Base-by-base conservation (phyloP, 2,329 filamentous ascomycete species). In the Zymoseptoria brevis region DNA sequence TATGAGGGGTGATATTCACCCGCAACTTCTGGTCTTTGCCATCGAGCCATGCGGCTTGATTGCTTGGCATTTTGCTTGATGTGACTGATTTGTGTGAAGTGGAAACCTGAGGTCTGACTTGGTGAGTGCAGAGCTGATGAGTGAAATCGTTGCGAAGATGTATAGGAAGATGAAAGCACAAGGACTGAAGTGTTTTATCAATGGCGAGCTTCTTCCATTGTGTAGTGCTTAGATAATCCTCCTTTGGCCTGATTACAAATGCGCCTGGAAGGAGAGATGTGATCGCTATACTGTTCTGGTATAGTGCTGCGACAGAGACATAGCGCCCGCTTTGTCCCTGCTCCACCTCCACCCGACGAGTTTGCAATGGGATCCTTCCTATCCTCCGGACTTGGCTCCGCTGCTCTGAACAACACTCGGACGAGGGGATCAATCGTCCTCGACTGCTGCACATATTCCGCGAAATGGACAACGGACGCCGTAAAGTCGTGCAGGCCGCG, bases 21-120 rank as follows among this genome's bases (percentile, higher is more conserved):
- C 59, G 45, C 41, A 70, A 57, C 55, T 63, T 59, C 52, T 64
- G n/a, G 57, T 41, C 64, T 50, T 63, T 60, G 54, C 62, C 66
- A 49, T 71, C 69, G 58, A 71, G 63, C 62, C 64, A 72, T 19
- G 69, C 69, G 51, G 67, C 69, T 66, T 70, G 65, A 59, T 72
- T 70, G 49, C 19, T 49, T 19, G 61, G 51, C 35, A 45, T 45
- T 45, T 45, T 45, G 35, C 2, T 45, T 45, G 16, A 16, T n/a
- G 35, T 45, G 35, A 45, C 2, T 45, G 35, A 45, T n/a, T 13
- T 45, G 16, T 45, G 7, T 45, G 13, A n/a, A 16, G 13, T 45
- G 13, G 7, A 29, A 45, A n/a, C n/a, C n/a, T n/a, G n/a, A 6
- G 35, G 35, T 45, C 13, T 45, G 35, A 11, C 9, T 45, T 4